These are phyloP conservation scores for Colletotrichum echinochloae DNA, from an alignment of 2,329 filamentous ascomycete genomes.

Conservation along the genomic window DNA sequence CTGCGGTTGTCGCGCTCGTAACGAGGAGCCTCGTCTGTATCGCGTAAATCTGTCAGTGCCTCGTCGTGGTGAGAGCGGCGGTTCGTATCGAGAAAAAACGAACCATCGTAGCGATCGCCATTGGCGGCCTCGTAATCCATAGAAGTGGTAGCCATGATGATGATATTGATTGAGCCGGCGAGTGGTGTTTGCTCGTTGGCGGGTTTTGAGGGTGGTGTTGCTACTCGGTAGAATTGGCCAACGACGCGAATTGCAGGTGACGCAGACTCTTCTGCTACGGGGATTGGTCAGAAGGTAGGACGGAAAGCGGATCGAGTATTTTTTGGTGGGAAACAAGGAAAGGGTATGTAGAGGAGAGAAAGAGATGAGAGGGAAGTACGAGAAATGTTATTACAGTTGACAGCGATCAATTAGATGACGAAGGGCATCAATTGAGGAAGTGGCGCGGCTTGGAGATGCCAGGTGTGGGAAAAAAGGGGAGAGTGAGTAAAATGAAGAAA, in stretches of 20 bases:
- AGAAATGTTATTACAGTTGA: conserved; percentile 39
- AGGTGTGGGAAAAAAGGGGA: conserved; percentile 20
- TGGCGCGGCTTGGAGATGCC: conserved; percentile 25
- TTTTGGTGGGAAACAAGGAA: conserved; percentile 24
- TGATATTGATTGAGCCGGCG: conserved; percentile 13
- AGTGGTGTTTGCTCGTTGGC: not conserved
- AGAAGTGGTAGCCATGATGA: conserved; percentile 70
- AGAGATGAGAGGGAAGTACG: conserved; percentile 43
- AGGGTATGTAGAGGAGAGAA: conserved; percentile 7
- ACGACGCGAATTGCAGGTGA: conserved; percentile 35
- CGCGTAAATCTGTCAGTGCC: conserved; percentile 19
- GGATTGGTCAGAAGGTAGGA: conserved; percentile 35
- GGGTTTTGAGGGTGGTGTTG: conserved; percentile 11
- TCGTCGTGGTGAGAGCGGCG: conserved; percentile 25
- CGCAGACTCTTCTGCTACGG: conserved; percentile 38
- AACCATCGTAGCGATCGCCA: conserved; percentile 76
- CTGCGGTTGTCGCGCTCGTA: conserved; percentile 76
- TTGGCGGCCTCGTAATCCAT: conserved; percentile 80
- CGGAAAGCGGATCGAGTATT: conserved; percentile 18
- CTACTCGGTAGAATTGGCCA: conserved; percentile 16
- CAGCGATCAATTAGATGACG: conserved; percentile 21
- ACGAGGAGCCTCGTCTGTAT: conserved; percentile 71
- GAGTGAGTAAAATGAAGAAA: conserved; percentile 35
- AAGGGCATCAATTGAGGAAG: conserved; percentile 24
- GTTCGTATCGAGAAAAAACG: conserved; percentile 44